Conservation (phyloP, 2,329 filamentous ascomycete species). For the Malbranchea zuffiana region DNA sequence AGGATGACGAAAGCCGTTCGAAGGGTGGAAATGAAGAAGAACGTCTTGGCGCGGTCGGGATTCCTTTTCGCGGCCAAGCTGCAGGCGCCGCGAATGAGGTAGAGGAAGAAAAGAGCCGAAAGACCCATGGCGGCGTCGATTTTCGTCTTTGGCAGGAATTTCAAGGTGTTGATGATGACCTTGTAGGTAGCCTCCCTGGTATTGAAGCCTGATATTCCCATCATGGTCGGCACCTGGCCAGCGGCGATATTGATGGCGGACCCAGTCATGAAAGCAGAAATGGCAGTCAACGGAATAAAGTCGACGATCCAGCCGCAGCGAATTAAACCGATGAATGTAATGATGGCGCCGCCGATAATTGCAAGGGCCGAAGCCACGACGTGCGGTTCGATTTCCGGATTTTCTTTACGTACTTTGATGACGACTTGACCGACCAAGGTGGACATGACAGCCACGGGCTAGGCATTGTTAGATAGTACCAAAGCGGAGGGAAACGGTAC, state of each 20-base stretch:
- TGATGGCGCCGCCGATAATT: conserved; percentile 65
- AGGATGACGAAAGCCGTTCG: conserved; percentile 85
- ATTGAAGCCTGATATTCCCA: conserved; percentile 64
- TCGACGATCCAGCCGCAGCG: conserved; percentile 85
- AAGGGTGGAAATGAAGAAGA: conserved; percentile 86
- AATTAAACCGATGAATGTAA: conserved; percentile 65
- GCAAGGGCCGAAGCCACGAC: conserved; percentile 69
- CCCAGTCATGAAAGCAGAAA: conserved; percentile 94
- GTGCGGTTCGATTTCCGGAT: conserved; percentile 47
- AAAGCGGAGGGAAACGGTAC: conserved; percentile 5
- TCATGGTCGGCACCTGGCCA: conserved; percentile 69
- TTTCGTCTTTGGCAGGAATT: conserved; percentile 53
- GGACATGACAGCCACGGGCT: conserved; percentile 93
- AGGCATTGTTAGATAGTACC: conserved; percentile 8
- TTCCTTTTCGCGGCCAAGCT: conserved; percentile 56
- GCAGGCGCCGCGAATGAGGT: conserved; percentile 59
- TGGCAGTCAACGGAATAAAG: conserved; percentile 78
- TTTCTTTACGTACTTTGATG: conserved; percentile 44
- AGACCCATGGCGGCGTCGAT: conserved; percentile 83
- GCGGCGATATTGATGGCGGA: conserved; percentile 80
- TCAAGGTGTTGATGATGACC: conserved; percentile 74
- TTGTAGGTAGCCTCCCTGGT: conserved; percentile 68
- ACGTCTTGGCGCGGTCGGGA: conserved; percentile 58
- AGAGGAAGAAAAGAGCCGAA: conserved; percentile 68
- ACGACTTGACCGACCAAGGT: conserved; percentile 80